Percentiles rank a stretch among this genome's conserved stretches.
Evolutionary conservation across 2,329 filamentous ascomycete genomes (phyloP).

Genomic region (Calonectria ilicicola): DNA sequence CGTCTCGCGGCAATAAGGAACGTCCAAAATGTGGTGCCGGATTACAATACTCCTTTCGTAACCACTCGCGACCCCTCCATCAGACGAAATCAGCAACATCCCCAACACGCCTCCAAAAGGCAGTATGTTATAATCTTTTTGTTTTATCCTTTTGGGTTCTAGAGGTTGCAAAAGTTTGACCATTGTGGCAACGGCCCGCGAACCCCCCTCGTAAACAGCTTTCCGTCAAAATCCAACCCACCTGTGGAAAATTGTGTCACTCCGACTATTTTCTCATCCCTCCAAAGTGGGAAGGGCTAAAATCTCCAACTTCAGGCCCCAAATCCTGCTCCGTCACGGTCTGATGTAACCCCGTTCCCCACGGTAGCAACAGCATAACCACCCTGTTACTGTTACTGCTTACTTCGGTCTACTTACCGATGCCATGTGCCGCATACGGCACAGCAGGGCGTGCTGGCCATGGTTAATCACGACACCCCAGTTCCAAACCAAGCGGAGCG

Average conservation of each 20-base stretch:
- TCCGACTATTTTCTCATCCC: neutral
- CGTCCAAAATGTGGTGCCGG: neutral
- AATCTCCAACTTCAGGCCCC: neutral
- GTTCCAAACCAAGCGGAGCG: neutral
- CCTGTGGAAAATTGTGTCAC: neutral
- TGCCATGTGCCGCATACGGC: conserved; percentile 20
- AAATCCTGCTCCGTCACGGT: neutral
- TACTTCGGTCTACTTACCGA: conserved; percentile 17
- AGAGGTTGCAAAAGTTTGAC: neutral
- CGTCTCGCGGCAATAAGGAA: neutral
- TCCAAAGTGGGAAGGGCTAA: neutral
- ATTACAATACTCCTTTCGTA: conserved; percentile 1
- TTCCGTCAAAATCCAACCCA: neutral
- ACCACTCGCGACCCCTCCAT: neutral
- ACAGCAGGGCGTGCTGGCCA: neutral
- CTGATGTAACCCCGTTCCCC: neutral
- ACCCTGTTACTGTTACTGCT: neutral
- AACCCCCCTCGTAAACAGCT: neutral
- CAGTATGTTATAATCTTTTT: neutral
- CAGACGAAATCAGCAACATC: neutral
- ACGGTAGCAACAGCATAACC: neutral
- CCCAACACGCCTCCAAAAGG: neutral
- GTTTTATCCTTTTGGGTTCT: neutral
- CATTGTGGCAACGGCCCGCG: neutral
- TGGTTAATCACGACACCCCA: conserved; percentile 4